These are phyloP conservation scores for Brassica nigra DNA, from an alignment of 345 rosid species.

Conservation along the genomic window DNA sequence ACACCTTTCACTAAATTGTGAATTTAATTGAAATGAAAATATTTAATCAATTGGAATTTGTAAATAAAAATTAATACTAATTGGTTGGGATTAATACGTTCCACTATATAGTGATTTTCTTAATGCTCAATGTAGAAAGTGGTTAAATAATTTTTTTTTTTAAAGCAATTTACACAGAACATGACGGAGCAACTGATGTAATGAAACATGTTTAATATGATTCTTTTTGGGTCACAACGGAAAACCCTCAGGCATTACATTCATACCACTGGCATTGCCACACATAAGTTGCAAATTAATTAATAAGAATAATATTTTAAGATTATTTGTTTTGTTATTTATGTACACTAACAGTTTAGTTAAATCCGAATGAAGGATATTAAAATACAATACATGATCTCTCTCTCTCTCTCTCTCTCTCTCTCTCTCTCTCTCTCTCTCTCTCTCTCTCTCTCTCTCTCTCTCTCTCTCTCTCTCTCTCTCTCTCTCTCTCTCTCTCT, in stretches of 20 bases:
- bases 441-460: no score
- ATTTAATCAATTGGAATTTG: background rate
- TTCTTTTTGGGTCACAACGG: slow-evolving; percentile 18
- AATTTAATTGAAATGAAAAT: background rate
- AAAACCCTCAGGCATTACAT: slow-evolving; percentile 19
- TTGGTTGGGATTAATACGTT: background rate
- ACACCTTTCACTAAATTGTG: slow-evolving; percentile 18
- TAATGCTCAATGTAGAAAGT: background rate
- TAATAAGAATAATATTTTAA: background rate
- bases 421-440: no score
- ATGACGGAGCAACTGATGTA: slow-evolving; percentile 36
- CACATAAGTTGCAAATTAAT: slow-evolving; percentile 15
- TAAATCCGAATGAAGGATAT: slow-evolving; percentile 14
- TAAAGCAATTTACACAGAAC: slow-evolving; percentile 1
- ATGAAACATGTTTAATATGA: background rate
- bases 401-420: no score
- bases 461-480: no score
- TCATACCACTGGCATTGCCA: slow-evolving; percentile 9
- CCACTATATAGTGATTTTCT: background rate
- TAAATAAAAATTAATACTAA: background rate
- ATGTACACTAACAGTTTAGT: background rate
- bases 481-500: no score
- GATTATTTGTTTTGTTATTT: background rate
- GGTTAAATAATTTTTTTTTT: no score
- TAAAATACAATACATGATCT: slow-evolving; percentile 3